Base-by-base conservation (phyloP, 2,329 filamentous ascomycete species). In the Hymenoscyphus infarciens region DNA sequence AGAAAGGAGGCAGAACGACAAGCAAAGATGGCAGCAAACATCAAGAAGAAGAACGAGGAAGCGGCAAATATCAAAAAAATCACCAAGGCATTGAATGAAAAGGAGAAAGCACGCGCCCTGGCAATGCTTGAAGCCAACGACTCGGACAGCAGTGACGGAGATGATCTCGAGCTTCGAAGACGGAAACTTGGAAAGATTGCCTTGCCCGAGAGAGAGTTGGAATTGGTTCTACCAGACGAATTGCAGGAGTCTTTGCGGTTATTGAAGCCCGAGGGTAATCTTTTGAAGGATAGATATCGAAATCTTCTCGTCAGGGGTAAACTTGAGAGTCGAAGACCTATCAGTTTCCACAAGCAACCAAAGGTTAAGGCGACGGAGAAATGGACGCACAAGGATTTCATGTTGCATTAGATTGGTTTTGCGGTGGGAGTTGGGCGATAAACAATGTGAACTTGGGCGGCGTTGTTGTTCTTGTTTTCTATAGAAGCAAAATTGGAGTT, bases 361-460 rank as follows among this genome's bases (percentile, higher is more conserved):
- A 93, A 87, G 82, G 87, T 81, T 69, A 91, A 90, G 76, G 77
- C 87, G 59, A 97, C 92, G 6, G 95, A 98, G 84, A 99, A 98
- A 79, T 99, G 95, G 95, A 87, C 88, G 54, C 91, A 97, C 81
- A 99, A 99, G 82, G 95, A 99, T 75, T 99, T 97, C 60, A 73
- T 74, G 72, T 68, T 75, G 49, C 72, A 74, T 67, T 75, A 49
- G 42, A 49, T 19, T 35, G 8, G 33, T 15, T 49, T 49, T 49
- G 42, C 42, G n/a, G n/a, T 22, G 42, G 42, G 42, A 49, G 19
- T 49, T 11, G 19, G n/a, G 19, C 19, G 42, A 49, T 49, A 27
- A 2, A 27, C n/a, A 49, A n/a, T n/a, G n/a, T 49, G n/a, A 22
- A 49, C 42, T 49, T 7, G 42, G 42, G n/a, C 7, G 42, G 42